Evolutionary conservation across 345 rosid genomes (phyloP).

Genomic region (Trapa incisa): DNA sequence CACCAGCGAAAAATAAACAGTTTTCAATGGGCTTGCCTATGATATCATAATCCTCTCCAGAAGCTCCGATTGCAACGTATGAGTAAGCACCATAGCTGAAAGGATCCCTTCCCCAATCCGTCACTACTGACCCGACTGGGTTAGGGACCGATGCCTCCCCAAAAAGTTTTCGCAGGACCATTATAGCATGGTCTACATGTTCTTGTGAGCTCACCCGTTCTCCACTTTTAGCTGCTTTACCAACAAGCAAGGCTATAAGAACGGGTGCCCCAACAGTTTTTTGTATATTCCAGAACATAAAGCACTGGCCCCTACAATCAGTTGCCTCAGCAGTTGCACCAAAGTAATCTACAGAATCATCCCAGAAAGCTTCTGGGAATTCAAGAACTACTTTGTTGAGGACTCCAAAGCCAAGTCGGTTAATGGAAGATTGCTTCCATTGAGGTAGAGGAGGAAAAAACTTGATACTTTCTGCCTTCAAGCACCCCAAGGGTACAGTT

Average conservation of each 20-base stretch:
- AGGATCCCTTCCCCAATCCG: conserved; percentile 99
- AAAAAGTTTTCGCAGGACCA: conserved; percentile 88
- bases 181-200: conserved; percentile 78
- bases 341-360: conserved; percentile 93
- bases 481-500: conserved; percentile 96
- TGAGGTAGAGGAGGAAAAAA: conserved; percentile 84
- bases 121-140: conserved; percentile 93
- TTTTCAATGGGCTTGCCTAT: conserved; percentile 89
- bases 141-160: conserved; percentile 85
- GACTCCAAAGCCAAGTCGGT: conserved; percentile 95
- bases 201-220: conserved; percentile 53
- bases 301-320: conserved; percentile 76
- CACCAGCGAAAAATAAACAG: conserved; percentile 96
- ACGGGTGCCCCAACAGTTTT: conserved; percentile 99
- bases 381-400: conserved; percentile 91
- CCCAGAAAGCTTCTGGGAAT: conserved; percentile 91
- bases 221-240: conserved; percentile 86
- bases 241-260: conserved; percentile 91
- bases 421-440: conserved; percentile 85
- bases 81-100: conserved; percentile 97
- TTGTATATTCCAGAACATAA: conserved; percentile 97
- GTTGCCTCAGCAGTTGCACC: conserved; percentile 98
- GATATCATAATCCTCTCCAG: conserved; percentile 97
- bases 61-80: conserved; percentile 95
- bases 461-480: conserved; percentile 82